phyloP scores from a whole-genome alignment of 1,284 basidiomycete genomes.

The Fistulinella cinereoalba region DNA sequence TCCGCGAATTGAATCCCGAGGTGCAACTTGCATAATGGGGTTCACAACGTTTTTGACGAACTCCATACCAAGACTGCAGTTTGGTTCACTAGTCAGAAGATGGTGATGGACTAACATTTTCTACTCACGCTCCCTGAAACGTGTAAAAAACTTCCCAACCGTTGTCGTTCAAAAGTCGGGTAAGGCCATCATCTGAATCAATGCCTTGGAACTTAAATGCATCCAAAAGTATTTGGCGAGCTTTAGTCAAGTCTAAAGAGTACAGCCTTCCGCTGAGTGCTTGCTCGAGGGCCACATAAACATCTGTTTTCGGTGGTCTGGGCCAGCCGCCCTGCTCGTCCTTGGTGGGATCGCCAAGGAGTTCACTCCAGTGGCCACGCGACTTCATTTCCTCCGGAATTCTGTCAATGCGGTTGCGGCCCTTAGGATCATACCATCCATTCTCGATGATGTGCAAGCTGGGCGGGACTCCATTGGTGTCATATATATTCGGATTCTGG shows the following conservation, averaged over 20 bases:
- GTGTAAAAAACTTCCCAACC: constrained; percentile 42
- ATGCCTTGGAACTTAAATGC: constrained; percentile 15
- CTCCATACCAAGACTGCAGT: constrained; percentile 43
- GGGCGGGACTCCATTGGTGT: constrained; percentile 20
- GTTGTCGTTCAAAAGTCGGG: constrained; percentile 31
- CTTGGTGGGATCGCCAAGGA: constrained; percentile 18
- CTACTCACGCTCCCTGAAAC: constrained; percentile 39
- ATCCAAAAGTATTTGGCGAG: constrained; percentile 17
- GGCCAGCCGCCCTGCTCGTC: constrained; percentile 26
- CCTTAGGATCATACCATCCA: constrained; percentile 40
- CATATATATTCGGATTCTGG: constrained; percentile 14
- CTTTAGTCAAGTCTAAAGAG: constrained; percentile 19
- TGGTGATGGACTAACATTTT: not conserved
- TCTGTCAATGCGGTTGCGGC: constrained; percentile 38
- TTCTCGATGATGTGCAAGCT: constrained; percentile 39
- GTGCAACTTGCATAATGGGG: constrained; percentile 39
- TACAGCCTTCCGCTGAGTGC: constrained; percentile 17
- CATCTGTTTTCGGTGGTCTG: constrained; percentile 16
- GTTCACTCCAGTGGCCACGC: constrained; percentile 31
- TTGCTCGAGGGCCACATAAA: constrained; percentile 18
- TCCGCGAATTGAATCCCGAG: constrained; percentile 36
- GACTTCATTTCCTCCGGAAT: constrained; percentile 33
- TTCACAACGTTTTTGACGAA: constrained; percentile 43
- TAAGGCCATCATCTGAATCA: constrained; percentile 32
- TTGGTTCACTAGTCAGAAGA: constrained; percentile 8